Evolutionary conservation across 495 filamentous ascomycete genomes (phyloP).

Genomic region (Penicillium taxi): DNA sequence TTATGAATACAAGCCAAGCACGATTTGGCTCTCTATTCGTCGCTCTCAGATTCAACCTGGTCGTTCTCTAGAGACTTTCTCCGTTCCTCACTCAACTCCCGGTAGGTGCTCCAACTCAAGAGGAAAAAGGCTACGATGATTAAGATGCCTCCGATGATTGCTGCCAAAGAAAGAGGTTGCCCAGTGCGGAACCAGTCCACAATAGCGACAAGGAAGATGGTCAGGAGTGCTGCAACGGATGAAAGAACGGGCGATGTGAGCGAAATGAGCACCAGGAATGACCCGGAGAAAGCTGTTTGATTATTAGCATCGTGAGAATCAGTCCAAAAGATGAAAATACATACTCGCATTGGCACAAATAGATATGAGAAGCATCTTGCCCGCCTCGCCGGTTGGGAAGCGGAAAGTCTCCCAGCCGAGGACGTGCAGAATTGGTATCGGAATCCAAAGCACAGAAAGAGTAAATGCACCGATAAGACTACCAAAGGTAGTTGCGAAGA

Average conservation of each 20-base stretch:
- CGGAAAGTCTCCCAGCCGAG: constrained; percentile 74
- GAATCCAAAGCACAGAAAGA: constrained; percentile 81
- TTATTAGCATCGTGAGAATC: constrained; percentile 4
- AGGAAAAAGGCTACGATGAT: constrained; percentile 82
- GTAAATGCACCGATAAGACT: constrained; percentile 81
- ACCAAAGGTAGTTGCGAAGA: constrained; percentile 89
- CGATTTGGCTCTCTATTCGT: constrained; percentile 25
- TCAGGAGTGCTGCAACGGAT: constrained; percentile 84
- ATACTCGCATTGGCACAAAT: constrained; percentile 75
- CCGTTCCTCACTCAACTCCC: constrained; percentile 82
- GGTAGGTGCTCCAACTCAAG: constrained; percentile 83
- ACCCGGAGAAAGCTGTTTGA: constrained; percentile 68
- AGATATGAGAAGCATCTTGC: constrained; percentile 69
- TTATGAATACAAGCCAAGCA: neutral
- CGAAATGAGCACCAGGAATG: constrained; percentile 84
- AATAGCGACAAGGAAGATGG: constrained; percentile 91
- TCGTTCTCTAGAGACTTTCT: constrained; percentile 45
- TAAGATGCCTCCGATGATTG: constrained; percentile 72
- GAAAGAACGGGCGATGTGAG: constrained; percentile 88
- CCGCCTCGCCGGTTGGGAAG: constrained; percentile 66
- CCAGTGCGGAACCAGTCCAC: constrained; percentile 82
- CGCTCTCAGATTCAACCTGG: constrained; percentile 34
- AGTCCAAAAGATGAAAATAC: constrained; percentile 15
- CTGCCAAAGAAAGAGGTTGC: constrained; percentile 59
- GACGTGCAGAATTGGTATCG: constrained; percentile 73